Base-by-base conservation (phyloP, 2,329 filamentous ascomycete species). In the Diaporthe vexans region DNA sequence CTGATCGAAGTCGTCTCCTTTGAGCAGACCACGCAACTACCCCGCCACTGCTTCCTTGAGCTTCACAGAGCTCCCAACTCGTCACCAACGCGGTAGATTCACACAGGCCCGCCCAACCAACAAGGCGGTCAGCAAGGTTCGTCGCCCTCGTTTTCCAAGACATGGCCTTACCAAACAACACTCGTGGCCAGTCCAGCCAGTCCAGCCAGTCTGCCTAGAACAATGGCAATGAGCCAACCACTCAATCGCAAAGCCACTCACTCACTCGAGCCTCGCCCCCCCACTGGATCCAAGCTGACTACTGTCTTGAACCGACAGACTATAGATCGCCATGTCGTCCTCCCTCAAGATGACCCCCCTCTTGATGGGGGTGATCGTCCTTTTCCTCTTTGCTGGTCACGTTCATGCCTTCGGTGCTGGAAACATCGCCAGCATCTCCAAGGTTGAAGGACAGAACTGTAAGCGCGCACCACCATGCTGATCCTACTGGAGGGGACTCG, bases 361-460 rank as follows among this genome's bases (percentile, higher is more conserved):
- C 79, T 80, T 91, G 75, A 80, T 91, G 82, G 88, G 87, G 79
- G 80, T 92, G 78, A 82, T 90, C 72, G 81, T 94, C 77, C 85
- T 96, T 78, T 86, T 95, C 78, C 85, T 90, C 77, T 90, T 94
- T 79, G 90, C 92, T 71, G 88, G 88, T 75, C 94, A 93, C 24
- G 90, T 91, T 48, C 87, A 93, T 78, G 94, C 94, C 72, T 97
- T 97, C 81, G 95, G 95, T 78, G 95, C 95, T 79, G 95, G 95
- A 76, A 97, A 97, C 84, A 97, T 97, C 82, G 94, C 94, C 56
- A 91, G 93, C 74, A 89, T 94, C 75, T 93, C 94, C 80, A 93
- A 92, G 81, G 88, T 97, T 71, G 94, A 97, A 83, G 95, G 94
- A 77, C 89, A 94, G 82, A 97, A 97, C 83, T 97, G 91, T 92